Percentiles rank a stretch among this genome's conserved stretches.
phyloP scores from a whole-genome alignment of 2,329 filamentous ascomycete genomes.

The Didymosphaeria variabile region DNA sequence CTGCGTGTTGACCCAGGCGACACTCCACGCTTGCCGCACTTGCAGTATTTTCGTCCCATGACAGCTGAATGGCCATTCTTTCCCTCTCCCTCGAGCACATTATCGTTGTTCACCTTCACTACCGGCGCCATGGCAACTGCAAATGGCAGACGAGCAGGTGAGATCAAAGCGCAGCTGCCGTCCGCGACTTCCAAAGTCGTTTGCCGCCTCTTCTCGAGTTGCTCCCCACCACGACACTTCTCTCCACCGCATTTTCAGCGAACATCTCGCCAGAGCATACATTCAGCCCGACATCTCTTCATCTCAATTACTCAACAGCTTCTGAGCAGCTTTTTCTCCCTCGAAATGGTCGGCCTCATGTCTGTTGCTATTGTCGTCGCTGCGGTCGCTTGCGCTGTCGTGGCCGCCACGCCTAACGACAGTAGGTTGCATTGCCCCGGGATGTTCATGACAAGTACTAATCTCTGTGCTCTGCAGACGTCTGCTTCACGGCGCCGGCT shows the following conservation, averaged over 20 bases:
- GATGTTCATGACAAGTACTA: not conserved
- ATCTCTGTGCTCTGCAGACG: conserved; percentile 23
- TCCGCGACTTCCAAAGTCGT: conserved; percentile 24
- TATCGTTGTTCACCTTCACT: not conserved
- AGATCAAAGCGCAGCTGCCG: not conserved
- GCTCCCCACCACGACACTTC: conserved; percentile 22
- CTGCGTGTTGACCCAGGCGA: too few relatives aligned
- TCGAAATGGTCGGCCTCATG: conserved; percentile 40
- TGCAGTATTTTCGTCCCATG: not conserved
- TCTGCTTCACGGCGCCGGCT: conserved; percentile 25
- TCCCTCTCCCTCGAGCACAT: not conserved
- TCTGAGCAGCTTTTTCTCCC: conserved; percentile 23
- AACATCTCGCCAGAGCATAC: conserved; percentile 32
- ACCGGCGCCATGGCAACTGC: conserved; percentile 5
- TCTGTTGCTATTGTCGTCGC: conserved; percentile 27
- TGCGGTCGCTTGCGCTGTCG: conserved; percentile 30
- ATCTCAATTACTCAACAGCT: conserved; percentile 23
- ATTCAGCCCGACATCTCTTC: conserved; percentile 32
- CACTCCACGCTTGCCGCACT: too few relatives aligned
- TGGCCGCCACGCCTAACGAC: conserved; percentile 20
- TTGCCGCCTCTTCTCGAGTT: conserved; percentile 15
- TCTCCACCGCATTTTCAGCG: conserved; percentile 30
- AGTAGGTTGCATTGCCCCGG: not conserved
- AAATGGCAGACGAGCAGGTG: not conserved
- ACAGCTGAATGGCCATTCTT: not conserved